A percentile compares a stretch with the other conserved stretches of the same genome.
These are phyloP conservation scores for Straminergon stramineum DNA, from an alignment of 225 moss, liverwort and hornwort species.

Conservation along the genomic window DNA sequence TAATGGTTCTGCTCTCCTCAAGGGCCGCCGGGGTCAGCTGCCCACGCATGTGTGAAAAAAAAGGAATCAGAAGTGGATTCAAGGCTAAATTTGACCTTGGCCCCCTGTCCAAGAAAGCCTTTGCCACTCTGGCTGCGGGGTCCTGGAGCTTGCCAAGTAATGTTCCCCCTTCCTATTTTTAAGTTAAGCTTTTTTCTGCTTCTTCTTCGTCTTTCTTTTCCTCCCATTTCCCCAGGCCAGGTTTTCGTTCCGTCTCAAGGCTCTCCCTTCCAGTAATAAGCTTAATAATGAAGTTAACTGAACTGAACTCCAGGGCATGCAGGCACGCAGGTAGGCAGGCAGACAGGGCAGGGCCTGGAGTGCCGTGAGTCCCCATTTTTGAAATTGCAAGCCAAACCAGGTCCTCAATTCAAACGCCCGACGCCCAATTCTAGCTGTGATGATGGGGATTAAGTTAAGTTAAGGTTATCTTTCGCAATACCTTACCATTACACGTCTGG, in stretches of 20 bases:
- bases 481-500: not conserved
- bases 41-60: not conserved
- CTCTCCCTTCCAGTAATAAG: not conserved
- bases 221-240: not conserved
- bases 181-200: not conserved
- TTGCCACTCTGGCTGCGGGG: slow-evolving; percentile 17
- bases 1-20: not conserved
- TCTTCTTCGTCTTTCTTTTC: not conserved
- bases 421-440: not conserved
- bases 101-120: slow-evolving; percentile 17
- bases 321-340: not conserved
- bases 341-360: not conserved
- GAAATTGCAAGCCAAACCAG: not conserved
- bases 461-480: not conserved
- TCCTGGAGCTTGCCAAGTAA: not conserved
- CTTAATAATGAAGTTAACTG: not conserved
- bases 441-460: not conserved
- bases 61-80: not conserved
- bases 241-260: not conserved
- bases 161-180: not conserved
- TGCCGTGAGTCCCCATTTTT: not conserved
- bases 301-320: not conserved
- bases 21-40: slow-evolving; percentile 17
- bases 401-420: not conserved
- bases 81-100: not conserved